Conservation (phyloP, 2,329 filamentous ascomycete species). For the Talaromyces sp. region DNA sequence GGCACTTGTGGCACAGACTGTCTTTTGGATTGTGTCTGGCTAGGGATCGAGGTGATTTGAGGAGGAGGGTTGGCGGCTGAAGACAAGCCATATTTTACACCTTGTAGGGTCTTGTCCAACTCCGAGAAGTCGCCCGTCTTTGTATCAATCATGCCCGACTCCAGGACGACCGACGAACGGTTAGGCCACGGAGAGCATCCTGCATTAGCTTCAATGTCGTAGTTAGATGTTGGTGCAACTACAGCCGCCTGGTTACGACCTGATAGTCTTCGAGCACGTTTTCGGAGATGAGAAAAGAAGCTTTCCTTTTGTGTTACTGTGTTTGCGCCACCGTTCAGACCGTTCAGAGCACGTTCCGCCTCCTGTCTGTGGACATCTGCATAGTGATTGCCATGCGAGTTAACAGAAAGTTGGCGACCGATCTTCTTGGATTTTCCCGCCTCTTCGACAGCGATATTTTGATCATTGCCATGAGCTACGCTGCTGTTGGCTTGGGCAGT, state of each 20-base stretch:
- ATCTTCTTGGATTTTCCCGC: constrained; percentile 82
- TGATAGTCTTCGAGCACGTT: constrained; percentile 86
- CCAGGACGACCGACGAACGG: constrained; percentile 76
- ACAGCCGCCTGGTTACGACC: constrained; percentile 83
- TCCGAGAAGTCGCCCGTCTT: constrained; percentile 54
- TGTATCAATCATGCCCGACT: constrained; percentile 51
- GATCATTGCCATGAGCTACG: constrained; percentile 53
- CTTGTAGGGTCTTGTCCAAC: constrained; percentile 59
- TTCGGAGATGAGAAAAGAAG: constrained; percentile 96
- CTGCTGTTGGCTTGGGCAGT: constrained; percentile 79
- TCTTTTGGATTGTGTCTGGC: constrained; percentile 30
- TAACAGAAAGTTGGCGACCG: constrained; percentile 86
- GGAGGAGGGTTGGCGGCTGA: constrained; percentile 36
- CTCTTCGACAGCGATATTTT: constrained; percentile 26
- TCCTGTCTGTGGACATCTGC: constrained; percentile 85
- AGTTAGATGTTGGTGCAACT: constrained; percentile 63
- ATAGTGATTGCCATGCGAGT: constrained; percentile 90
- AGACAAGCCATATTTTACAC: constrained; percentile 58
- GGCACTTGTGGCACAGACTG: constrained; percentile 39
- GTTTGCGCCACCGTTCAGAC: constrained; percentile 69
- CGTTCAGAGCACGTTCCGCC: constrained; percentile 84
- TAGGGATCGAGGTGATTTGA: constrained; percentile 32
- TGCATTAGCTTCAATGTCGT: constrained; percentile 89
- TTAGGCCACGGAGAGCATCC: constrained; percentile 89
- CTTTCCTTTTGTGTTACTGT: constrained; percentile 84